Evolutionary conservation across 2,329 filamentous ascomycete species (phyloP), one percentile per base, ranked within the genome.

Genomic region (Monilinia aucupariae): DNA sequence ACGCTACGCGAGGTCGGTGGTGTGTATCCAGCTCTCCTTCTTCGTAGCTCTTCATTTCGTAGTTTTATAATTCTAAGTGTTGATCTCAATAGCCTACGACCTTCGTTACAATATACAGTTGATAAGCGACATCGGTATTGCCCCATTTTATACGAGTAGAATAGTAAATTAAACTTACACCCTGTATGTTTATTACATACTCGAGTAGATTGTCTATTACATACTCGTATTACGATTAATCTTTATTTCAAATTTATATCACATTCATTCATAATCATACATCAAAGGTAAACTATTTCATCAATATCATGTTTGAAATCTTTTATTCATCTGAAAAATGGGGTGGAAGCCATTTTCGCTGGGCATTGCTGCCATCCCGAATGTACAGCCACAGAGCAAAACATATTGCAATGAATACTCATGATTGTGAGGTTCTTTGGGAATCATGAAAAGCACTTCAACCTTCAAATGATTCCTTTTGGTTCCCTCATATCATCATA

Each of bases 351-450:
- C 54, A 58, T 58, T 58, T 34, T 27, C 27, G 48, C 37, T 58
- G 47, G 54, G 54, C 54, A 58, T 58, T 58, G 41, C 54, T 58
- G 54, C 47, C 54, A 58, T 47, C 30, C 41, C 41, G 15, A 58
- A 58, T 58, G 30, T 60, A 32, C 47, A 60, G 58, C 34, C 58
- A 60, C 41, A 53, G 47, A 60, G 58, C 58, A 60, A 60, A 58
- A 53, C 17, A 60, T 43, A 50, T 27, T 52, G 58, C 45, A 10
- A 53, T 60, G 20, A 43, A 47, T 60, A 60, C 47, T 53, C 47
- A 6, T 58, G 54, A 48, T 58, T 47, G 54, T 47, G 54, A 25
- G 41, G 47, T 25, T 25, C 30, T 47, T 47, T 25, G 4, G 41
- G 54, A 58, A 58, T 47, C 54, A 27, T 58, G 41, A 34, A 34